Conservation (phyloP, 208 protist species). For the Endotrypanum monterogeii region DNA sequence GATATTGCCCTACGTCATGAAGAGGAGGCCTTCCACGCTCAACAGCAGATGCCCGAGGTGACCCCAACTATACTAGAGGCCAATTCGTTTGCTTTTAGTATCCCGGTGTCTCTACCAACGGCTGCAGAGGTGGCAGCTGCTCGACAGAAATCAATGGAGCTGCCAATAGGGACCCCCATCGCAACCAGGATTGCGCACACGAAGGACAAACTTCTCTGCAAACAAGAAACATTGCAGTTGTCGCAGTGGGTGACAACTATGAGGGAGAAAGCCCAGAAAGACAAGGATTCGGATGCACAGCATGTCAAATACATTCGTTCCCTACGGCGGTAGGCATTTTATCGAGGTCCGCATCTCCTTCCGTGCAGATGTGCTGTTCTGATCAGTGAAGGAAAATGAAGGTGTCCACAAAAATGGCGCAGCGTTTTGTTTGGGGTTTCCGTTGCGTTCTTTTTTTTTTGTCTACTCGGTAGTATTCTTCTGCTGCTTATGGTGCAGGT, state of each 20-base stretch:
- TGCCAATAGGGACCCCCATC: constrained; percentile 39
- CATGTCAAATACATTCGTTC: constrained; percentile 36
- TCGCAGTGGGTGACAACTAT: constrained; percentile 26
- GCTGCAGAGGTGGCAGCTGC: constrained; percentile 44
- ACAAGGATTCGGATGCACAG: constrained; percentile 30
- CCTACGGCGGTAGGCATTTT: constrained; percentile 4
- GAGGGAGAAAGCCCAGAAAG: constrained; percentile 26
- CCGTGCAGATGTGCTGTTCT: not conserved
- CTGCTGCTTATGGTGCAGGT: not conserved
- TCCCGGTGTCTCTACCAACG: constrained; percentile 62
- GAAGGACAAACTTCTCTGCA: constrained; percentile 51
- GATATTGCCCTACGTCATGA: constrained; percentile 80
- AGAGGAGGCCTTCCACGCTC: constrained; percentile 77
- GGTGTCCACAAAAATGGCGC: not conserved
- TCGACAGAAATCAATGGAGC: constrained; percentile 34
- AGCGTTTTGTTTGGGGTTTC: not conserved
- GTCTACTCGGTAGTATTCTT: constrained; percentile 3
- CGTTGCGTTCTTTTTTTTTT: too few species aligned
- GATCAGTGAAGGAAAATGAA: not conserved
- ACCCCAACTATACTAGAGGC: constrained; percentile 30
- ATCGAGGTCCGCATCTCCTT: not conserved
- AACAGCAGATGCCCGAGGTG: constrained; percentile 76
- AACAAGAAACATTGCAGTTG: constrained; percentile 28
- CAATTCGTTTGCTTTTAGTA: constrained; percentile 46
- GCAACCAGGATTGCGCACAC: constrained; percentile 36